phyloP scores from a whole-genome alignment of 2,329 filamentous ascomycete species.

The Ceratocystis destructans region DNA sequence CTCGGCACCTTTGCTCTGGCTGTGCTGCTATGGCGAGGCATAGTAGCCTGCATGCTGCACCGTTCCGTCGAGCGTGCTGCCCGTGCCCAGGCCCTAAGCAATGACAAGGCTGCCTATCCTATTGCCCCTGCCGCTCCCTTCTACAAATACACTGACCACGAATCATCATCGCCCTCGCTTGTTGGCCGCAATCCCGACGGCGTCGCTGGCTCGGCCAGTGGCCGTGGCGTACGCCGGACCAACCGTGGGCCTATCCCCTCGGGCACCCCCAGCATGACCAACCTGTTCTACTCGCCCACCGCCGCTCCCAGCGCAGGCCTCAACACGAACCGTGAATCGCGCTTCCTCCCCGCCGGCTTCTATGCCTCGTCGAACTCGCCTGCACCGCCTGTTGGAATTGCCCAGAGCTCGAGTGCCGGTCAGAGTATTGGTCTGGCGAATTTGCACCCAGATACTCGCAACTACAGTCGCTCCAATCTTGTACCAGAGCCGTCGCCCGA shows the following conservation, averaged over 20 bases:
- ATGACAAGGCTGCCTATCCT: slow-evolving; percentile 54
- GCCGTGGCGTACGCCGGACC: slow-evolving; percentile 39
- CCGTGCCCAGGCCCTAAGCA: slow-evolving; percentile 54
- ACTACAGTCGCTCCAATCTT: slow-evolving; percentile 31
- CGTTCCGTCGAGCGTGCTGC: slow-evolving; percentile 79
- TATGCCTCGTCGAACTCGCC: slow-evolving; percentile 56
- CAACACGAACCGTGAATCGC: slow-evolving; percentile 52
- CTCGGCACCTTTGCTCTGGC: slow-evolving; percentile 69
- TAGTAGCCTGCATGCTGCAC: slow-evolving; percentile 83
- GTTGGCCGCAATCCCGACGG: slow-evolving; percentile 19
- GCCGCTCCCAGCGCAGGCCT: slow-evolving; percentile 54
- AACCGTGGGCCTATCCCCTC: slow-evolving; percentile 40
- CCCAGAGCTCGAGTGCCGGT: slow-evolving; percentile 25
- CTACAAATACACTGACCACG: slow-evolving; percentile 50
- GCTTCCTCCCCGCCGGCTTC: slow-evolving; percentile 82
- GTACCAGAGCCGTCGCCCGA: slow-evolving; percentile 42
- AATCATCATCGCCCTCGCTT: slow-evolving; percentile 34
- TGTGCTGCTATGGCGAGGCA: slow-evolving; percentile 75
- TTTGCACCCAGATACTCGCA: slow-evolving; percentile 44
- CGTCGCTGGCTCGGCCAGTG: slow-evolving; percentile 27
- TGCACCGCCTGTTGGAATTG: slow-evolving; percentile 30
- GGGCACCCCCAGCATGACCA: slow-evolving; percentile 47
- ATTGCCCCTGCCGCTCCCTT: slow-evolving; percentile 41
- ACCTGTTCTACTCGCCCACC: slow-evolving; percentile 91
- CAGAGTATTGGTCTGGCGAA: slow-evolving; percentile 49